These are phyloP conservation scores for Pelargonium myrrhifolium DNA, from an alignment of 441 rosid species.

Conservation along the genomic window DNA sequence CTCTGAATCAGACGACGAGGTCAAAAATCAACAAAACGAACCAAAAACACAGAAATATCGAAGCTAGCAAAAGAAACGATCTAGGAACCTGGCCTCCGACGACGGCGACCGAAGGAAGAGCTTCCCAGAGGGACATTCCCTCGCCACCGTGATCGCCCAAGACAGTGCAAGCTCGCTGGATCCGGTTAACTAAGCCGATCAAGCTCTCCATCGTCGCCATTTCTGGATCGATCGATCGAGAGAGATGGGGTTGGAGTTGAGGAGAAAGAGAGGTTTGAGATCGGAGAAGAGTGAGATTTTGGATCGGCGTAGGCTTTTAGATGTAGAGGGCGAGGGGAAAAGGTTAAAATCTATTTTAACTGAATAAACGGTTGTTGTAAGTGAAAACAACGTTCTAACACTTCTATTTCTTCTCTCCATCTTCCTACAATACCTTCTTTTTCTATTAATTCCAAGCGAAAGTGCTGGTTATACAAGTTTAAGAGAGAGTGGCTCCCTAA, in stretches of 20 bases:
- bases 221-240: slow-evolving; percentile 6
- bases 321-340: no score
- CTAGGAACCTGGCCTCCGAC: slow-evolving; percentile 88
- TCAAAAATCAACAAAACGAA: slow-evolving; percentile 6
- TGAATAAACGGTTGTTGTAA: no score
- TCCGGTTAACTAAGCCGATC: slow-evolving; percentile 91
- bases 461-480: no score
- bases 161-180: slow-evolving; percentile 95
- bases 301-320: no score
- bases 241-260: neutral
- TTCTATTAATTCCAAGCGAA: no score
- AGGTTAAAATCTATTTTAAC: no score
- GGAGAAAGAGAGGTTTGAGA: neutral
- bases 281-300: neutral
- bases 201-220: slow-evolving; percentile 96
- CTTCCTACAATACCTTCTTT: no score
- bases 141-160: slow-evolving; percentile 95
- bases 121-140: slow-evolving; percentile 99
- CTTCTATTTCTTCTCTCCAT: no score
- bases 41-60: neutral
- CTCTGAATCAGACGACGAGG: slow-evolving; percentile 37
- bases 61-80: neutral
- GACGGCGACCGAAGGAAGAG: slow-evolving; percentile 94
- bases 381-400: no score
- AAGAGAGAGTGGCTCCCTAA: no score